A percentile compares a stretch with the other conserved stretches of the same genome.
Evolutionary conservation across 306 rosid genomes (phyloP).

Genomic region (Dalbergia cultrata): DNA sequence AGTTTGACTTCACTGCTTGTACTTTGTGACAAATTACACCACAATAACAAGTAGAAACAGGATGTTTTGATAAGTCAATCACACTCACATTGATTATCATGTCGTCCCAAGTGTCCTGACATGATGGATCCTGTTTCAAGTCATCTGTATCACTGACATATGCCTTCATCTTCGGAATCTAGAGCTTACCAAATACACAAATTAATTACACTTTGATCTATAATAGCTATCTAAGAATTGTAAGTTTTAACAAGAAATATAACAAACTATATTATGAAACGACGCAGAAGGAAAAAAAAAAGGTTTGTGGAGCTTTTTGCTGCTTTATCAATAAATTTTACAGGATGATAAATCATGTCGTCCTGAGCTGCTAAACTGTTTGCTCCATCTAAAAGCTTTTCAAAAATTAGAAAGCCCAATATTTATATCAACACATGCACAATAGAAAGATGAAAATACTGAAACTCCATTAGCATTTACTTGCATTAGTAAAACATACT

Average conservation of each 20-base stretch:
- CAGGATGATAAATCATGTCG: conserved; percentile 21
- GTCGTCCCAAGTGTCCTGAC: conserved; percentile 98
- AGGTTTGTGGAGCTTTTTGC: conserved; percentile 8
- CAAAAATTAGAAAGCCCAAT: conserved; percentile 10
- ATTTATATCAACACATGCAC: conserved; percentile 21
- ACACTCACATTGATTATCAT: conserved; percentile 90
- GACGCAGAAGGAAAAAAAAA: conserved; percentile 7
- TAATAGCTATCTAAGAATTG: conserved; percentile 38
- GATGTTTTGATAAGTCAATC: conserved; percentile 34
- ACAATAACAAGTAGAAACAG: not conserved
- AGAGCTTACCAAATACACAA: conserved; percentile 85
- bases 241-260: conserved; percentile 27
- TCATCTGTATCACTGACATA: conserved; percentile 96
- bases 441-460: conserved; percentile 11
- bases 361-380: conserved; percentile 12
- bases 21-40: conserved; percentile 31
- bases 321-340: conserved; percentile 10
- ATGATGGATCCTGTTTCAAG: conserved; percentile 86
- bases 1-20: conserved; percentile 32
- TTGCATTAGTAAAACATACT: conserved; percentile 7
- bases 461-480: conserved; percentile 14
- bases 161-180: conserved; percentile 99
- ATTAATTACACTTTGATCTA: conserved; percentile 61
- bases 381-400: conserved; percentile 1
- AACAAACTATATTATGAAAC: conserved; percentile 24